A percentile compares a stretch with the other conserved stretches of the same genome.
These are phyloP conservation scores for Pseudoperonospora humuli DNA, from an alignment of 352 stramenopile species.

Conservation along the genomic window DNA sequence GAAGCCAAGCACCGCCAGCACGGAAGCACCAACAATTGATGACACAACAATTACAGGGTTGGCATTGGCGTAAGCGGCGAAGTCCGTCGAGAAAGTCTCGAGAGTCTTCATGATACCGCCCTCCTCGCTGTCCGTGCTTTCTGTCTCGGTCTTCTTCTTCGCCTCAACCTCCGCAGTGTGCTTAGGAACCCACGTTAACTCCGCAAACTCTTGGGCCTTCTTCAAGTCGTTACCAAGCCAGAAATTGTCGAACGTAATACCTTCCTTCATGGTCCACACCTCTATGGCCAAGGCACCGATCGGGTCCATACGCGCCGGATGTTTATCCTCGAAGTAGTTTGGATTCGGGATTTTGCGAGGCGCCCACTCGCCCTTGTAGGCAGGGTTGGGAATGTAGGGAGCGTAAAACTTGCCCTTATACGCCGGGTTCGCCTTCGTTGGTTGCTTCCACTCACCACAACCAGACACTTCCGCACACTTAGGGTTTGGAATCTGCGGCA, in stretches of 20 bases:
- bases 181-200: conserved; percentile 71
- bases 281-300: conserved; percentile 89
- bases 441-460: conserved; percentile 88
- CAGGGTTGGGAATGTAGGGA: conserved; percentile 88
- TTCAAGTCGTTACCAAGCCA: conserved; percentile 80
- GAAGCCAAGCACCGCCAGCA: conserved; percentile 33
- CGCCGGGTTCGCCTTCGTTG: conserved; percentile 83
- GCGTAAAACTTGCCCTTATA: conserved; percentile 92
- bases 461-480: conserved; percentile 76
- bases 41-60: conserved; percentile 53
- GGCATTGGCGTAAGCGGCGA: conserved; percentile 42
- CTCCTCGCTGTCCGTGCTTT: conserved; percentile 40
- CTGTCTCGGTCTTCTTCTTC: conserved; percentile 40
- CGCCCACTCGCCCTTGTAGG: conserved; percentile 88
- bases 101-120: conserved; percentile 37
- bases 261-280: conserved; percentile 86
- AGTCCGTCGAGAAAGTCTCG: conserved; percentile 29
- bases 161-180: conserved; percentile 53
- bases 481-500: conserved; percentile 86
- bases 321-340: conserved; percentile 78
- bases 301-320: conserved; percentile 74
- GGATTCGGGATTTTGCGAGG: conserved; percentile 89
- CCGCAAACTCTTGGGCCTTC: conserved; percentile 73
- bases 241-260: conserved; percentile 91
- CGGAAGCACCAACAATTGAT: conserved; percentile 30